A percentile compares a stretch with the other conserved stretches of the same genome.
Conservation (phyloP, 164 flowering plant species). For the Paratinospora sagittata region DNA sequence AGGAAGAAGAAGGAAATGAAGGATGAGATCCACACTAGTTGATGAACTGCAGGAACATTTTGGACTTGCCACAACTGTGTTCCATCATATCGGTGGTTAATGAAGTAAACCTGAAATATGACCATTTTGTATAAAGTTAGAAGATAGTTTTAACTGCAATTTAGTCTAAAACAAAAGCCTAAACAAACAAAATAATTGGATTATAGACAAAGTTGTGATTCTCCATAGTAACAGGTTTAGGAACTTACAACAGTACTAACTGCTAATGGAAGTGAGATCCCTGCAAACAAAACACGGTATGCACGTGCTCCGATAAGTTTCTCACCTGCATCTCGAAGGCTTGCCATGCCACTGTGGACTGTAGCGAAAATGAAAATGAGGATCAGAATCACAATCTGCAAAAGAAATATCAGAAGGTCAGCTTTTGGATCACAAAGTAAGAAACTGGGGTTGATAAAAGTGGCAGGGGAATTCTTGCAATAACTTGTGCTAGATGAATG, state of each 20-base stretch:
- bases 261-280: conserved; percentile 82
- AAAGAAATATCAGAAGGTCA: conserved; percentile 11
- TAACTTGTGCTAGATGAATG: not conserved
- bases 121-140: not conserved
- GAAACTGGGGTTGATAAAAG: not conserved
- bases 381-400: conserved; percentile 79
- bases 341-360: conserved; percentile 95
- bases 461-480: not conserved
- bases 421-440: not conserved
- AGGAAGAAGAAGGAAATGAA: conserved; percentile 87
- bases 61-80: conserved; percentile 89
- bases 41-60: conserved; percentile 59
- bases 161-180: not conserved
- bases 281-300: conserved; percentile 86
- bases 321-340: conserved; percentile 76
- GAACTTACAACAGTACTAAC: conserved; percentile 78
- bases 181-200: not conserved
- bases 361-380: conserved; percentile 76
- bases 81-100: conserved; percentile 93
- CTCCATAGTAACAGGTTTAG: not conserved
- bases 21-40: conserved; percentile 61
- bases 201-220: not conserved
- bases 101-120: conserved; percentile 78
- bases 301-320: conserved; percentile 89
- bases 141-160: not conserved